Conservation (phyloP, 192 early-diverging fungal genomes). For the Jimgerdemannia flammicorona region DNA sequence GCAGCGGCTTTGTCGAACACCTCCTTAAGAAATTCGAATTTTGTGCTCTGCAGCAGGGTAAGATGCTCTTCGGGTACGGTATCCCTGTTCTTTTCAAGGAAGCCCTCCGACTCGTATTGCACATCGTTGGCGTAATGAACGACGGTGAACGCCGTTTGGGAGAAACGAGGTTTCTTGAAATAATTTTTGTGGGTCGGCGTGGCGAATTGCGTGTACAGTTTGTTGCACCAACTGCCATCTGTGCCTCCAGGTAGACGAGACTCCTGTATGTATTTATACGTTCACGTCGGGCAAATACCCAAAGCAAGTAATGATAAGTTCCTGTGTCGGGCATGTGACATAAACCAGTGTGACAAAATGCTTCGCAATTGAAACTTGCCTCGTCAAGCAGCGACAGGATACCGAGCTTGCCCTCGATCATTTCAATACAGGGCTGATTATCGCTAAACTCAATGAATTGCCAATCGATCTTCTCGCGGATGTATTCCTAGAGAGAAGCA, state of each 20-base stretch:
- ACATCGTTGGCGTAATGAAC: constrained; percentile 96
- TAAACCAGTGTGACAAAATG: not conserved
- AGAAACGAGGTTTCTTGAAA: constrained; percentile 92
- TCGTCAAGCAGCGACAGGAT: constrained; percentile 96
- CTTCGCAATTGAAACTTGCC: constrained; percentile 46
- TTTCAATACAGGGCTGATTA: constrained; percentile 97
- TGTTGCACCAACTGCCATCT: constrained; percentile 82
- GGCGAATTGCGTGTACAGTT: constrained; percentile 84
- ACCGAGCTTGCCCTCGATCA: constrained; percentile 95
- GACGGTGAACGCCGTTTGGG: constrained; percentile 84
- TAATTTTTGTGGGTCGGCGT: constrained; percentile 61
- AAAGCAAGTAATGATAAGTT: not conserved
- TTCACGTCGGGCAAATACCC: too few relatives aligned
- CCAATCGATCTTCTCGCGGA: constrained; percentile 96
- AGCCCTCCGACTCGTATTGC: constrained; percentile 89
- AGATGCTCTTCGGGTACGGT: constrained; percentile 92
- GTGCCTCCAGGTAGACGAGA: constrained; percentile 79
- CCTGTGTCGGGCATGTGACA: not conserved
- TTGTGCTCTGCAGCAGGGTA: constrained; percentile 69
- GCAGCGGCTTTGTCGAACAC: constrained; percentile 62
- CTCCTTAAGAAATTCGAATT: constrained; percentile 79
- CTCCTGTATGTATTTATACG: constrained; percentile 25
- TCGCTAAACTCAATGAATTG: constrained; percentile 98
- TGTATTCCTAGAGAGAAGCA: constrained; percentile 60
- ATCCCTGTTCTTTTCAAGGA: constrained; percentile 99